Percentiles rank a stretch among this genome's conserved stretches.
These are phyloP conservation scores for Coniochaeta pulveracea DNA, from an alignment of 2,329 filamentous ascomycete species.

Conservation along the genomic window DNA sequence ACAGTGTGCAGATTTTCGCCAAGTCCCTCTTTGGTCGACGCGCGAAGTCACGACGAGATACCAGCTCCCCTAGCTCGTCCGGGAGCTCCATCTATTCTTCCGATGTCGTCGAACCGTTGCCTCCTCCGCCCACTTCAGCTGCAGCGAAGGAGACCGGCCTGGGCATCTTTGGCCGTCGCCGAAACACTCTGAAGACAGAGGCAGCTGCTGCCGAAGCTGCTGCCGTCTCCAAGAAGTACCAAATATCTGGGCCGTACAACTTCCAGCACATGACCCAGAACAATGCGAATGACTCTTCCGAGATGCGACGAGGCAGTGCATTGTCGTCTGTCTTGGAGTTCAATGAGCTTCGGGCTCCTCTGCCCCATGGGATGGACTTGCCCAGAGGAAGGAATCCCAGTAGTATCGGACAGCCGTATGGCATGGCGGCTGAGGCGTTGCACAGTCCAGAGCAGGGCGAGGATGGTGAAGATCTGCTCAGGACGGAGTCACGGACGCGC, in stretches of 20 bases:
- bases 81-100: constrained; percentile 35
- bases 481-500: constrained; percentile 10
- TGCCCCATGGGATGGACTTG: too few relatives aligned
- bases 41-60: constrained; percentile 38
- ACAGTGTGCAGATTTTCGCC: constrained; percentile 48
- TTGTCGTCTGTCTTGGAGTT: constrained; percentile 31
- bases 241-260: constrained; percentile 54
- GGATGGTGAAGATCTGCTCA: constrained; percentile 6
- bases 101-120: constrained; percentile 19
- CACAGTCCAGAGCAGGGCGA: constrained; percentile 8
- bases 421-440: too few relatives aligned
- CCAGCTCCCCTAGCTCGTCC: constrained; percentile 33
- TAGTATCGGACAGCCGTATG: too few relatives aligned
- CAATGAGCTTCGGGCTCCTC: constrained; percentile 34
- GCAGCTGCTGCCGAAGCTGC: constrained; percentile 11
- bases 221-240: constrained; percentile 27
- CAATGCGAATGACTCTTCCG: constrained; percentile 33
- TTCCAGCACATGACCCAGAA: constrained; percentile 55
- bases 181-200: constrained; percentile 20
- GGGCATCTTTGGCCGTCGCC: constrained; percentile 39
- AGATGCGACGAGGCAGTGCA: constrained; percentile 26
- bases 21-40: constrained; percentile 48
- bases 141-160: constrained; percentile 32
- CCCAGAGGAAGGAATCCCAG: too few relatives aligned
- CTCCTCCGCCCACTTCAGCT: constrained; percentile 13